These are phyloP conservation scores for Coemansia sp. DNA, from an alignment of 192 early-diverging fungal species.

Conservation along the genomic window DNA sequence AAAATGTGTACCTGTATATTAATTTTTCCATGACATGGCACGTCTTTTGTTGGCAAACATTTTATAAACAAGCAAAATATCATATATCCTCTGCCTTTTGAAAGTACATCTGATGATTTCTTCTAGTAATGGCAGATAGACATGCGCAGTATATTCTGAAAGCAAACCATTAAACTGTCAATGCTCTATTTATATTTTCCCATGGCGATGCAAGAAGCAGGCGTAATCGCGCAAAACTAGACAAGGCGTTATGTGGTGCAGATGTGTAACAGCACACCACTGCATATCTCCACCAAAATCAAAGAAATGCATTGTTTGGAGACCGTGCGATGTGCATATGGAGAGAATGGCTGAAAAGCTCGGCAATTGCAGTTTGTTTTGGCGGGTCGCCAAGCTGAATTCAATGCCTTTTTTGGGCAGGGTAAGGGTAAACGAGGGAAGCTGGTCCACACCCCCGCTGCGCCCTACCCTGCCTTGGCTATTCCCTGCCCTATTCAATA, in stretches of 20 bases:
- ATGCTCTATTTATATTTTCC: too few species aligned
- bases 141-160: neutral
- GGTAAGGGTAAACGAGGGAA: neutral
- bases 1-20: neutral
- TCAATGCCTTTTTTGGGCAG: neutral
- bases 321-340: too few species aligned
- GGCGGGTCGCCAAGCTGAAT: neutral
- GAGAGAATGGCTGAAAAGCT: too few species aligned
- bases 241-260: too few species aligned
- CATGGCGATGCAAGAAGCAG: too few species aligned
- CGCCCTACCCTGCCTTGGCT: conserved; percentile 1
- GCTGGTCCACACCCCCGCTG: neutral
- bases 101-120: neutral
- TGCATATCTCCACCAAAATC: too few species aligned
- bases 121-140: neutral
- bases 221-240: too few species aligned
- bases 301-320: too few species aligned
- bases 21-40: neutral
- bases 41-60: too few species aligned
- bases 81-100: neutral
- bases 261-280: too few species aligned
- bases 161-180: neutral
- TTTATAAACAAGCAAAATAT: neutral
- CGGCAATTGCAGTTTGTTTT: too few species aligned
- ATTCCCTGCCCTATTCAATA: neutral